These are phyloP conservation scores for Myxozyma lipomycoides DNA, from an alignment of 805 yeast species.

Conservation along the genomic window DNA sequence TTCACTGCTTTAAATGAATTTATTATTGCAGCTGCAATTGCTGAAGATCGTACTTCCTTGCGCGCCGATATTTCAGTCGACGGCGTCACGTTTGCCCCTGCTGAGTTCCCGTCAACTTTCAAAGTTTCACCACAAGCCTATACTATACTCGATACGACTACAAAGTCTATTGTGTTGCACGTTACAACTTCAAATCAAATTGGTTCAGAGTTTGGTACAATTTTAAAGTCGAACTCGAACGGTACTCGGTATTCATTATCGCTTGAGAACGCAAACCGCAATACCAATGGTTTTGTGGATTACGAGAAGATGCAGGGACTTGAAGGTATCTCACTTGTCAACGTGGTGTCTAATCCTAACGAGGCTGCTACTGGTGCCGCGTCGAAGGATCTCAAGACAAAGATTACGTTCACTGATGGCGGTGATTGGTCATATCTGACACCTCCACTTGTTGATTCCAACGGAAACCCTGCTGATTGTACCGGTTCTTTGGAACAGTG, in stretches of 20 bases:
- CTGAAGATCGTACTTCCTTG: slow-evolving; percentile 48
- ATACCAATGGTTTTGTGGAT: slow-evolving; percentile 72
- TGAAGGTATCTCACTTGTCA: slow-evolving; percentile 79
- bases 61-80: slow-evolving; percentile 73
- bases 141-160: slow-evolving; percentile 70
- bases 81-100: slow-evolving; percentile 72
- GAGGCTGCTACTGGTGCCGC: slow-evolving; percentile 43
- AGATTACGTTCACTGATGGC: slow-evolving; percentile 86
- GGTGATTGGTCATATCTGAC: slow-evolving; percentile 71
- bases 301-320: slow-evolving; percentile 77
- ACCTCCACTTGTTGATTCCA: slow-evolving; percentile 66
- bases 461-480: slow-evolving; percentile 57
- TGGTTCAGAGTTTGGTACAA: slow-evolving; percentile 65
- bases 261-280: slow-evolving; percentile 69
- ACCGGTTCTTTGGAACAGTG: slow-evolving; percentile 53
- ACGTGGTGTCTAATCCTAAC: slow-evolving; percentile 57
- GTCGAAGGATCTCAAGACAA: slow-evolving; percentile 60
- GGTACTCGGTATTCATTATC: slow-evolving; percentile 81
- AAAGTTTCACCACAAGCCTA: slow-evolving; percentile 64
- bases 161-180: slow-evolving; percentile 74
- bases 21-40: slow-evolving; percentile 63
- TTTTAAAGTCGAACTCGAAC: slow-evolving; percentile 83
- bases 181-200: slow-evolving; percentile 58
- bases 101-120: slow-evolving; percentile 68
- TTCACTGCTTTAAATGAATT: slow-evolving; percentile 68